Evolutionary conservation across 2,329 filamentous ascomycete species (phyloP), one percentile per base, ranked within the genome.

Genomic region (Colletotrichum destructivum): DNA sequence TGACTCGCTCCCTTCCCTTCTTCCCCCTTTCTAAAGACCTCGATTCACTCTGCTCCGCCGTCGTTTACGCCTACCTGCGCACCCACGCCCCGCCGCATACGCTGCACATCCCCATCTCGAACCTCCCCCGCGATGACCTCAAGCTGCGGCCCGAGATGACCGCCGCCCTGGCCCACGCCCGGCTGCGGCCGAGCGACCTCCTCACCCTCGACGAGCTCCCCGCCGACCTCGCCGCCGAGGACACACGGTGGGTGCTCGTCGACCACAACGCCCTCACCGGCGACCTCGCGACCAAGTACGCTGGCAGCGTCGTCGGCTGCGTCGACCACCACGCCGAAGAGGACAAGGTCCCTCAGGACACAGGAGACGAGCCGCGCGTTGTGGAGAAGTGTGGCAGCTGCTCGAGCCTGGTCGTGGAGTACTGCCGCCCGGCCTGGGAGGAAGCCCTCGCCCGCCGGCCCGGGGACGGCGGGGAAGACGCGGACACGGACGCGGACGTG

Each of bases 251-350:
- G 92, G 82, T 94, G 21, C 84, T 96, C 1, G 93, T 96, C 4
- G 94, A 96, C 81, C 94, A 96, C 84, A 96, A 96, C 78, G 87
- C 85, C 0, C 84, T 94, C 59, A 91, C 92, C 7, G 92, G 93
- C 0, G 76, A 81, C 16, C 83, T 96, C 18, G 88, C 85, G 18
- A 81, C 79, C 47, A 80, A 84, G 18, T 93, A 90, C 77, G 81
- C 82, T 0, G 72, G 78, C 4, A 82, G 84, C 11, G 87, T 95
- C 0, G 81, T 86, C 5, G 92, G 91, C 4, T 91, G 91, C 74
- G 88, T 96, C 65, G 94, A 96, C 80, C 94, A 96, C 81, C 94
- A 96, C 78, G 90, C 88, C 0, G 93, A 96, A 73, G 94, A 96
- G 77, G 80, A 84, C 7, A 82, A 79, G 8, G 83, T 94, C 0